Conservation (phyloP, 2,329 filamentous ascomycete species). For the Escovopsis sp. region DNA sequence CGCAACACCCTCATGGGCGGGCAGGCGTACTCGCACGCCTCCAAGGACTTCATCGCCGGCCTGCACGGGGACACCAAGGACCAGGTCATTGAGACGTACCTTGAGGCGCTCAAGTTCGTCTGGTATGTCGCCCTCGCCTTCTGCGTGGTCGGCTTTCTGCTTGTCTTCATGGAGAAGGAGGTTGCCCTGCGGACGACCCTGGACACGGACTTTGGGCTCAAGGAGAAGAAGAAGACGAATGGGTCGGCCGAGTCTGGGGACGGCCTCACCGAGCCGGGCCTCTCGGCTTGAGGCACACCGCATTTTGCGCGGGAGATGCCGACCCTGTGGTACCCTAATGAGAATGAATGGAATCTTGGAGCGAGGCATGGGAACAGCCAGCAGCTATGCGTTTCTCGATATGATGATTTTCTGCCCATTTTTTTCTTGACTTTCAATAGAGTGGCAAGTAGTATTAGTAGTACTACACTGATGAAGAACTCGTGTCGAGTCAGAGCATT, state of each 20-base stretch:
- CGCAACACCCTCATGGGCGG: constrained; percentile 8
- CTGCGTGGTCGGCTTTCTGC: background rate
- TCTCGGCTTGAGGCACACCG: too few relatives aligned
- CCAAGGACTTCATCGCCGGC: constrained; percentile 21
- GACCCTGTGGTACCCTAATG: too few relatives aligned
- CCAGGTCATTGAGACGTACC: background rate
- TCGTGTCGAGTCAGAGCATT: too few relatives aligned
- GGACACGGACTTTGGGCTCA: background rate
- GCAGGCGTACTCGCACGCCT: constrained; percentile 18
- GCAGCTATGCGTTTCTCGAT: too few relatives aligned
- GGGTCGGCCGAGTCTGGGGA: background rate
- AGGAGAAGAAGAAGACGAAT: background rate
- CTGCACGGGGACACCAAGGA: background rate
- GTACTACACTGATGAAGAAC: too few relatives aligned
- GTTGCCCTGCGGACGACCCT: constrained; percentile 1
- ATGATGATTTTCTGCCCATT: too few relatives aligned
- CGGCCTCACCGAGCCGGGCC: too few relatives aligned
- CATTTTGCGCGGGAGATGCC: too few relatives aligned
- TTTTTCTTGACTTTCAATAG: too few relatives aligned
- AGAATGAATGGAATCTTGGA: too few relatives aligned
- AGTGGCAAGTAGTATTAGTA: too few relatives aligned
- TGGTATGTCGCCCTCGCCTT: constrained; percentile 2
- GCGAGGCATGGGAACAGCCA: too few relatives aligned
- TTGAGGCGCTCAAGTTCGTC: constrained; percentile 1
- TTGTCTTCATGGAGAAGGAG: constrained; percentile 2